Conservation (phyloP, 495 filamentous ascomycete genomes). For the Aspergillus indologenus region DNA sequence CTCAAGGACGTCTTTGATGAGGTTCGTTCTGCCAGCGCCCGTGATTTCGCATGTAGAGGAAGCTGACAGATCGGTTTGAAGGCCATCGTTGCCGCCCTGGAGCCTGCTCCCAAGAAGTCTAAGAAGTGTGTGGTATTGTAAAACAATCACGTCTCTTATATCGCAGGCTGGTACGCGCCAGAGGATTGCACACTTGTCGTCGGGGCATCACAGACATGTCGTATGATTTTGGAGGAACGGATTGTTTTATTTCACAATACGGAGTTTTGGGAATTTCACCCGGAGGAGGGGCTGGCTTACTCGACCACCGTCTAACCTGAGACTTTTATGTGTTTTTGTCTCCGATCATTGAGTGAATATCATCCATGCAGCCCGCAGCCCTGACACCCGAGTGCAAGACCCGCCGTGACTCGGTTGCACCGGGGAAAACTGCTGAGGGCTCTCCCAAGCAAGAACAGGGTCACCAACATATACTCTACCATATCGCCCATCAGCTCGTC, state of each 20-base stretch:
- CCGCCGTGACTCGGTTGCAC: neutral
- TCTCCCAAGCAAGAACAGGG: conserved; percentile 17
- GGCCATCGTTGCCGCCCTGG: conserved; percentile 87
- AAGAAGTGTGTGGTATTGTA: conserved; percentile 44
- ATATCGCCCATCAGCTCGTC: conserved; percentile 16
- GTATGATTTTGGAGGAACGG: conserved; percentile 20
- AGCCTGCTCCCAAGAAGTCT: conserved; percentile 77
- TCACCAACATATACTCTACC: conserved; percentile 19
- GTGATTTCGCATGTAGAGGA: conserved; percentile 7
- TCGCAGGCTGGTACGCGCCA: conserved; percentile 23
- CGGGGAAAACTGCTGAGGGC: conserved; percentile 18
- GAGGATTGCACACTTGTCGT: conserved; percentile 3
- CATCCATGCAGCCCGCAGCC: neutral
- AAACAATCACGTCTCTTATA: conserved; percentile 14
- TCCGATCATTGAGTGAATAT: conserved; percentile 5
- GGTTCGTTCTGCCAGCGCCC: conserved; percentile 52
- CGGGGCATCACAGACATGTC: conserved; percentile 17
- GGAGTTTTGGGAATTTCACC: conserved; percentile 9
- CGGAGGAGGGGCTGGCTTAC: conserved; percentile 6
- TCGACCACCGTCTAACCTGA: conserved; percentile 9
- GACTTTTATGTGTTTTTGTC: conserved; percentile 6
- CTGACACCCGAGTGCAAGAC: conserved; percentile 1
- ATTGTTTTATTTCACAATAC: conserved; percentile 16
- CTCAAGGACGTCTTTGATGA: conserved; percentile 99
- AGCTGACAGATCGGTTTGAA: conserved; percentile 27